A percentile compares a stretch with the other conserved stretches of the same genome.
Conservation (phyloP, 179 eudicot genomes). For the Actinidia chinensis region DNA sequence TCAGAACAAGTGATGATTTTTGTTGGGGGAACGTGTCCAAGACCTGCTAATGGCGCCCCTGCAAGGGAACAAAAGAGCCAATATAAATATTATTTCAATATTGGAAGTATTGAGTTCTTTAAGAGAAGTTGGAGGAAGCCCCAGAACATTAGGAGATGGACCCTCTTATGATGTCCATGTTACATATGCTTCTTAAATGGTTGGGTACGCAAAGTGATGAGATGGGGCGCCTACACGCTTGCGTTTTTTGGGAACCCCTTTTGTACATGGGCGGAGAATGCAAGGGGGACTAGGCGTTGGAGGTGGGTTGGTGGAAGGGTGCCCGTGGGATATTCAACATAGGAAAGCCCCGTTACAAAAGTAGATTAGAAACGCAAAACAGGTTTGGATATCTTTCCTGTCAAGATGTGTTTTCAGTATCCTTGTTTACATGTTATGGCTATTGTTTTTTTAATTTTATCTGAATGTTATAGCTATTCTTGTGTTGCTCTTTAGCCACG, state of each 20-base stretch:
- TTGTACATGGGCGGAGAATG: constrained; percentile 54
- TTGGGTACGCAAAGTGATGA: constrained; percentile 55
- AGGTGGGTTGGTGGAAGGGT: constrained; percentile 55
- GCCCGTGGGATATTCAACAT: constrained; percentile 68
- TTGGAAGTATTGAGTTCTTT: constrained; percentile 73
- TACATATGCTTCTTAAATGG: constrained; percentile 50
- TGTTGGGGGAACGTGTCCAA: too few species aligned
- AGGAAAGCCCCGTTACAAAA: constrained; percentile 67
- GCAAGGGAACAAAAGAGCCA: constrained; percentile 38
- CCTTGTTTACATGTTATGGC: too few species aligned
- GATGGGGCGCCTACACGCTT: constrained; percentile 57
- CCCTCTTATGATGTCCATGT: constrained; percentile 65
- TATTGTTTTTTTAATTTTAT: too few species aligned
- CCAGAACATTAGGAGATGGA: constrained; percentile 64
- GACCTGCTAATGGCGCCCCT: constrained; percentile 37
- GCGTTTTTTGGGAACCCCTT: constrained; percentile 53
- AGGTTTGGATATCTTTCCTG: constrained; percentile 58
- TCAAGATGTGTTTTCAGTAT: too few species aligned
- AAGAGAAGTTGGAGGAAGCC: constrained; percentile 79
- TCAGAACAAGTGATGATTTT: too few species aligned
- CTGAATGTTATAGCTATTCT: too few species aligned
- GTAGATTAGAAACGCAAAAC: constrained; percentile 68
- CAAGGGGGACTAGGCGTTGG: constrained; percentile 72
- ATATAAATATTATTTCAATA: constrained; percentile 58
- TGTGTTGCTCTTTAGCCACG: too few species aligned